These are phyloP conservation scores for Boletus pseudo-olivaceus DNA, from an alignment of 768 basidiomycete species.

Conservation along the genomic window DNA sequence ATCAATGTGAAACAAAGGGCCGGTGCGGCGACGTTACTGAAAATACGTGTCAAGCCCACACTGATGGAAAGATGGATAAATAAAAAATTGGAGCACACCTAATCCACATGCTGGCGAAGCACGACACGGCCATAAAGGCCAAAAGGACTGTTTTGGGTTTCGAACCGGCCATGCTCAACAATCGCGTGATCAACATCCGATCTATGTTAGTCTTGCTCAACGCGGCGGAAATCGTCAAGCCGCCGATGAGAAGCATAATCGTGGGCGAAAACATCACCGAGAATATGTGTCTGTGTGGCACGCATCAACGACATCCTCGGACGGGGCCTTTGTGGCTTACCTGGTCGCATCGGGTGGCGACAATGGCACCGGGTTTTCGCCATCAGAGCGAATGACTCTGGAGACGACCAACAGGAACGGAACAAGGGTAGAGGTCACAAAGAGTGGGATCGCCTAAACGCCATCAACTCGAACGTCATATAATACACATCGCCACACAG, in stretches of 20 bases:
- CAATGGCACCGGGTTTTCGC: conserved; percentile 50
- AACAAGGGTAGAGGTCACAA: conserved; percentile 91
- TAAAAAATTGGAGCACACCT: conserved; percentile 46
- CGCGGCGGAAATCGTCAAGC: conserved; percentile 96
- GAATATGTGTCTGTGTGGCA: conserved; percentile 69
- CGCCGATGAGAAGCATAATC: conserved; percentile 96
- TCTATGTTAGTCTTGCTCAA: conserved; percentile 95
- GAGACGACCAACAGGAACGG: conserved; percentile 87
- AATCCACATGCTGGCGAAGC: conserved; percentile 99
- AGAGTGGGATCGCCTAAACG: conserved; percentile 88
- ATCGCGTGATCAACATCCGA: conserved; percentile 82
- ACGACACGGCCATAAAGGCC: conserved; percentile 93
- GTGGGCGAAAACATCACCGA: conserved; percentile 96
- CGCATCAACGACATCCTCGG: background rate
- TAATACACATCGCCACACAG: background rate
- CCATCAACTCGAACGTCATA: background rate
- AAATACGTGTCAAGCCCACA: conserved; percentile 3
- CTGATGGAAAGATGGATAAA: background rate
- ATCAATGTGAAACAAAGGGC: conserved; percentile 96
- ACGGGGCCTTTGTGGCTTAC: conserved; percentile 40
- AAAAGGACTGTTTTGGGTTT: conserved; percentile 83
- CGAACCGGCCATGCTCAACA: conserved; percentile 88
- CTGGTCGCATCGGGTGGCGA: conserved; percentile 72
- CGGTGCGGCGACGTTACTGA: conserved; percentile 93
- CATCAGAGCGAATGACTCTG: conserved; percentile 58